A percentile compares a stretch with the other conserved stretches of the same genome.
Evolutionary conservation across 139 green algal genomes (phyloP).

Genomic region (Edaphochlamys debaryana): DNA sequence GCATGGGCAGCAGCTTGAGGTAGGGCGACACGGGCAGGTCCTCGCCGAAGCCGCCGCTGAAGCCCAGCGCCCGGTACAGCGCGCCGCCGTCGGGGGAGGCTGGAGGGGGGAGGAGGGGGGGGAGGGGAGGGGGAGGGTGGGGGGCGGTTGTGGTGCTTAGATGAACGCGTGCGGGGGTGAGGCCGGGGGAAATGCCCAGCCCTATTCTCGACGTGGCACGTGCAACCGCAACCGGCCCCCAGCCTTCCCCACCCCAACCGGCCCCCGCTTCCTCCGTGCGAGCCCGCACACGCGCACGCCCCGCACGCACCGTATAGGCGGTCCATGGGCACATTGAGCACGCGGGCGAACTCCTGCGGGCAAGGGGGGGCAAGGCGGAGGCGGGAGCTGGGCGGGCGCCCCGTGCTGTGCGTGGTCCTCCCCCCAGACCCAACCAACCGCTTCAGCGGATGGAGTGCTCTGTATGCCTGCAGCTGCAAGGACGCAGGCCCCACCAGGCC

Average conservation of each 20-base stretch:
- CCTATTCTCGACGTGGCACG: no score
- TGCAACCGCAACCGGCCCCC: no score
- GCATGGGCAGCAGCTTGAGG: slow-evolving; percentile 84
- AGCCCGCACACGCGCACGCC: slow-evolving; percentile 23
- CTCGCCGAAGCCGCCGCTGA: slow-evolving; percentile 45
- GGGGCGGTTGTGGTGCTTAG: no score
- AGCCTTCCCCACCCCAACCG: no score
- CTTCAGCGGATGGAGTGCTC: no score
- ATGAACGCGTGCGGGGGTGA: no score
- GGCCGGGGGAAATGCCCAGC: no score
- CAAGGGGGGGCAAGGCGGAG: background rate
- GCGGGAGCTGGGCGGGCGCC: background rate
- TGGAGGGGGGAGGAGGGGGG: no score
- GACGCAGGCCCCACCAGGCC: background rate
- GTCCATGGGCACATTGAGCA: slow-evolving; percentile 65
- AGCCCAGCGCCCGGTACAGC: slow-evolving; percentile 66
- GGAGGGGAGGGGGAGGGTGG: no score
- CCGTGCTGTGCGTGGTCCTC: background rate
- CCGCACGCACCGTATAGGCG: slow-evolving; percentile 72
- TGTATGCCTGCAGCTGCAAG: background rate
- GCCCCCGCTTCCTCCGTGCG: no score
- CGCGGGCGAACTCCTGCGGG: slow-evolving; percentile 64
- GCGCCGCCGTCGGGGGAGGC: no score
- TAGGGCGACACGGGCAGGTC: slow-evolving; percentile 69
- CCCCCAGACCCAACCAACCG: no score